A percentile compares a stretch with the other conserved stretches of the same genome.
These are phyloP conservation scores for Usnea hakonensis DNA, from an alignment of 495 filamentous ascomycete genomes.

Conservation along the genomic window DNA sequence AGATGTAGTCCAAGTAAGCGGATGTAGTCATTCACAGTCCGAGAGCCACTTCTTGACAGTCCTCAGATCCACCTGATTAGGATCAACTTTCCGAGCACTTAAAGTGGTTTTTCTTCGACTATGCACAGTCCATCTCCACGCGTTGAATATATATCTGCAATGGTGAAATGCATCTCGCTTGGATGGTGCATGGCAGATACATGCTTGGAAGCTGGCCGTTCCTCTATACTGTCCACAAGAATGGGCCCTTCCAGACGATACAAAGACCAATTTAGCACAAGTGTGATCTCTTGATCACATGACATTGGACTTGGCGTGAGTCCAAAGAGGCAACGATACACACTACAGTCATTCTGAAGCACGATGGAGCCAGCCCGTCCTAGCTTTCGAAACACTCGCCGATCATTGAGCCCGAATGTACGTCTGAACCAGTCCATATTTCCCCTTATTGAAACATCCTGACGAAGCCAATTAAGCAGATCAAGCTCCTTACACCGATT, in stretches of 20 bases:
- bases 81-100: background rate
- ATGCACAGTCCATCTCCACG: conserved; percentile 1
- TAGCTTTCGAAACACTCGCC: background rate
- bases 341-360: background rate
- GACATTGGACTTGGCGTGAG: background rate
- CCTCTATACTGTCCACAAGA: background rate
- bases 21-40: background rate
- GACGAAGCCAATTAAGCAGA: too few relatives aligned
- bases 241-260: background rate
- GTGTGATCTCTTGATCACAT: background rate
- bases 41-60: background rate
- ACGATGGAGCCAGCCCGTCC: background rate
- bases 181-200: background rate
- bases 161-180: rapidly evolving
- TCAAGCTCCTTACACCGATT: too few relatives aligned
- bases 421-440: too few relatives aligned
- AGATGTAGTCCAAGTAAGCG: background rate
- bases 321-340: background rate
- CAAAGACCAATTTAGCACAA: background rate
- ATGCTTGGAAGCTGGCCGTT: background rate
- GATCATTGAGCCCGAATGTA: too few relatives aligned
- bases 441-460: too few relatives aligned
- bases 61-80: background rate
- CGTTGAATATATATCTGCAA: background rate
- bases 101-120: conserved; percentile 3